Evolutionary conservation across 2,329 filamentous ascomycete genomes (phyloP).

Genomic region (Lasiodiplodia gonubiensis): DNA sequence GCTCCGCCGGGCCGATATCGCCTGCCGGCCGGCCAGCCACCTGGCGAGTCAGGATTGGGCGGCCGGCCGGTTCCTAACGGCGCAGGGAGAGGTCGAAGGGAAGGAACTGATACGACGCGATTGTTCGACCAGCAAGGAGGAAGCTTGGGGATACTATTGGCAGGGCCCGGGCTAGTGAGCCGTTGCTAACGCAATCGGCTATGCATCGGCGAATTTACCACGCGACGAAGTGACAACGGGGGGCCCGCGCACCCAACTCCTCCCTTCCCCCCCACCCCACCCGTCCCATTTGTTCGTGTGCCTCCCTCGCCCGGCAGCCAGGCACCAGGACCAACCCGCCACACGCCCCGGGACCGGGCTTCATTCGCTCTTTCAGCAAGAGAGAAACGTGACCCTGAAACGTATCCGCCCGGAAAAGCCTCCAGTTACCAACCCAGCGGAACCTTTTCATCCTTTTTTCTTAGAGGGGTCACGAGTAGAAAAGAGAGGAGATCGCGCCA

Average conservation of each 20-base stretch:
- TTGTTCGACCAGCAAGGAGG: not conserved
- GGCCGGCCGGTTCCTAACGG: not conserved
- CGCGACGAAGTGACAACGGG: not conserved
- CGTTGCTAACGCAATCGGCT: not conserved
- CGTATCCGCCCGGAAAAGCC: not conserved
- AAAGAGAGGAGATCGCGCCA: not conserved
- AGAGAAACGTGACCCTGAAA: slow-evolving; percentile 9
- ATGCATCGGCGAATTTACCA: slow-evolving; percentile 14
- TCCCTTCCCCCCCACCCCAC: not conserved
- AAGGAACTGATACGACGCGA: not conserved
- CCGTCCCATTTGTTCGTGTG: not conserved
- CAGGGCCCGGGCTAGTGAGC: not conserved
- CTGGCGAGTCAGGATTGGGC: slow-evolving; percentile 6
- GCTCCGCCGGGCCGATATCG: slow-evolving; percentile 20
- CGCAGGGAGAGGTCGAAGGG: not conserved
- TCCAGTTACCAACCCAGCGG: slow-evolving; percentile 5
- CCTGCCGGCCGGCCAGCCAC: slow-evolving; percentile 15
- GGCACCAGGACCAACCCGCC: not conserved
- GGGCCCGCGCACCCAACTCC: not conserved
- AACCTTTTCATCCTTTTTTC: slow-evolving; percentile 3
- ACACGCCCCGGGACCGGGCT: not conserved
- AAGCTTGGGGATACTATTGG: not conserved
- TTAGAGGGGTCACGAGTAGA: not conserved
- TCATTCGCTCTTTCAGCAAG: not conserved
- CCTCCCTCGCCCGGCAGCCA: not conserved